A percentile compares a stretch with the other conserved stretches of the same genome.
Evolutionary conservation across 2,329 filamentous ascomycete genomes (phyloP).

Genomic region (Colletotrichum caudatum): DNA sequence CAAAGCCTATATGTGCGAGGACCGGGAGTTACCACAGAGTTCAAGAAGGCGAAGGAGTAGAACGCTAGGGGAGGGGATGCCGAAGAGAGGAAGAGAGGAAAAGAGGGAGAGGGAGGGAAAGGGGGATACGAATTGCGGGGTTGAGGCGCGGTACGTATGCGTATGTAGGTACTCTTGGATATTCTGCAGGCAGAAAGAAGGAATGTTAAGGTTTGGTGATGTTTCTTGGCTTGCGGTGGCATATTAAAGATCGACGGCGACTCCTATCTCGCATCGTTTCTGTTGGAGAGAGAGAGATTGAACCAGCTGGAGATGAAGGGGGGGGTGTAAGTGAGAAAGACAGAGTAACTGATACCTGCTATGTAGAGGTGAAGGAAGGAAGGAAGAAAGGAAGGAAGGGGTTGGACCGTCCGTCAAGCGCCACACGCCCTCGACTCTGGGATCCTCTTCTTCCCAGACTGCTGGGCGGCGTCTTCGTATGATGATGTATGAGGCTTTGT

Average conservation of each 20-base stretch:
- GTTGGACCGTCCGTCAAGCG: not conserved
- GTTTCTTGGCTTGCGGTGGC: not conserved
- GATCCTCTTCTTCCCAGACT: not conserved
- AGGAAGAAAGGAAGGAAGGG: too few species aligned
- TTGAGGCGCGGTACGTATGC: not conserved
- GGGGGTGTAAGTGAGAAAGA: not conserved
- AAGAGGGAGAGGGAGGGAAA: not conserved
- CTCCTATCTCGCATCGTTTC: conserved; percentile 2
- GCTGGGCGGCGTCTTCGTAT: not conserved
- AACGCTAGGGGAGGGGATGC: too few species aligned
- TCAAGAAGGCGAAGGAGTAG: not conserved
- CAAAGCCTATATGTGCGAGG: conserved; percentile 36
- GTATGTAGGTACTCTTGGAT: too few species aligned
- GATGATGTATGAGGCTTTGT: conserved; percentile 18
- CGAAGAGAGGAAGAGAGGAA: not conserved
- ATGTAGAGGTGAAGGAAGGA: too few species aligned
- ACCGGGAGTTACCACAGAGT: conserved; percentile 4
- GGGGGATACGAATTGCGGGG: not conserved
- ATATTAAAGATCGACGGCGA: conserved; percentile 9
- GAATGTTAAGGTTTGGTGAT: conserved; percentile 17
- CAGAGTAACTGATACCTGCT: too few species aligned
- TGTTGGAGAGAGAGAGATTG: not conserved
- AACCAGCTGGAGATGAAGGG: too few species aligned
- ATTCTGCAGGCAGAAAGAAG: not conserved
- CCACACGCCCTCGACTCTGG: conserved; percentile 7